Conservation (phyloP, 345 rosid genomes). For the Salix dunnii region DNA sequence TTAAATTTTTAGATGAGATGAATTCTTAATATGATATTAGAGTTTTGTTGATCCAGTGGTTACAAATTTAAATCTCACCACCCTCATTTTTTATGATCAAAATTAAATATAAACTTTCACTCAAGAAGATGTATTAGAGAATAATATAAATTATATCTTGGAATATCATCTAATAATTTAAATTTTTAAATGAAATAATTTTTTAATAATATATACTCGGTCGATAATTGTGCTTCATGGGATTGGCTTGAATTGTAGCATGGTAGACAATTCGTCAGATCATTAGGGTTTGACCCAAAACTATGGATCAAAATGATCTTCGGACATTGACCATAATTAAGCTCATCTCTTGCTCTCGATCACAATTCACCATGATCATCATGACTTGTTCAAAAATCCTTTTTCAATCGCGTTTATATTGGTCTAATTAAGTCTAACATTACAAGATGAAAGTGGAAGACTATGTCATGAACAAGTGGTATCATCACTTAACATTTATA, state of each 20-base stretch:
- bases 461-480: neutral
- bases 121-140: too few species aligned
- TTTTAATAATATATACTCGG: neutral
- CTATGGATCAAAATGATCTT: conserved; percentile 12
- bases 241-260: conserved; percentile 6
- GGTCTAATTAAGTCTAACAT: neutral
- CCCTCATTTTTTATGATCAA: too few species aligned
- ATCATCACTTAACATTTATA: neutral
- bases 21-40: too few species aligned
- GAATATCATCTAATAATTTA: too few species aligned
- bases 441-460: neutral
- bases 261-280: conserved; percentile 3
- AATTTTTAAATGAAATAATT: too few species aligned
- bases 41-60: too few species aligned
- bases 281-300: conserved; percentile 5
- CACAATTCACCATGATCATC: neutral
- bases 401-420: neutral
- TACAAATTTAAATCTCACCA: too few species aligned
- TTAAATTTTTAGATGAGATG: too few species aligned
- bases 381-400: neutral
- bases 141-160: too few species aligned
- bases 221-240: neutral
- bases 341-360: neutral
- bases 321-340: neutral
- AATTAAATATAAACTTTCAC: too few species aligned